Percentiles rank a stretch among this genome's conserved stretches.
These are phyloP conservation scores for Hericium erinaceus DNA, from an alignment of 768 basidiomycete genomes.

Conservation along the genomic window DNA sequence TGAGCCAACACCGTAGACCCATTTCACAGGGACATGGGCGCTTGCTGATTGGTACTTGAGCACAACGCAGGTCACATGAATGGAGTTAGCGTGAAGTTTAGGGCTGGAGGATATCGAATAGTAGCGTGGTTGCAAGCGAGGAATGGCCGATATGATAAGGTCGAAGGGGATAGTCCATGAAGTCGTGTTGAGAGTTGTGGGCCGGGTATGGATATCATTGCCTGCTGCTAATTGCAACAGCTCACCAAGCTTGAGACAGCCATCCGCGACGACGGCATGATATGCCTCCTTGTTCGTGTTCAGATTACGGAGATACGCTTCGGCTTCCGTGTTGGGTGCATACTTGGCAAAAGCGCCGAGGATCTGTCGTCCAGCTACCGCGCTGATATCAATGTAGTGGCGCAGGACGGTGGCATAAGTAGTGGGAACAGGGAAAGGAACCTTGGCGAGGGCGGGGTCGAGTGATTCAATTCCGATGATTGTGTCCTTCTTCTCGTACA, in stretches of 20 bases:
- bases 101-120: slow-evolving; percentile 99
- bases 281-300: slow-evolving; percentile 87
- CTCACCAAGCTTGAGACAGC: slow-evolving; percentile 89
- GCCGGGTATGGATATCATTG: slow-evolving; percentile 49
- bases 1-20: slow-evolving; percentile 85
- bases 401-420: slow-evolving; percentile 90
- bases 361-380: slow-evolving; percentile 89
- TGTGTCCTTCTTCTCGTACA: slow-evolving; percentile 69
- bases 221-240: slow-evolving; percentile 86
- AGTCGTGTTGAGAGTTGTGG: slow-evolving; percentile 69
- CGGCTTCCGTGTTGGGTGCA: slow-evolving; percentile 75
- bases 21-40: slow-evolving; percentile 44
- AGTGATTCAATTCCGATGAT: slow-evolving; percentile 93
- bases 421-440: slow-evolving; percentile 96
- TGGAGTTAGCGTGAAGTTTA: slow-evolving; percentile 78
- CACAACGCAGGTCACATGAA: slow-evolving; percentile 93
- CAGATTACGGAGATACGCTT: slow-evolving; percentile 61
- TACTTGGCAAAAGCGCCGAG: slow-evolving; percentile 81
- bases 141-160: slow-evolving; percentile 86
- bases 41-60: slow-evolving; percentile 79
- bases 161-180: slow-evolving; percentile 93
- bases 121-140: slow-evolving; percentile 93
- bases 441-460: slow-evolving; percentile 95
- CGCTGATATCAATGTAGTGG: slow-evolving; percentile 95
- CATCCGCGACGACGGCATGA: slow-evolving; percentile 60